phyloP scores from a whole-genome alignment of 1,284 basidiomycete genomes.

The Trametes polyzona region DNA sequence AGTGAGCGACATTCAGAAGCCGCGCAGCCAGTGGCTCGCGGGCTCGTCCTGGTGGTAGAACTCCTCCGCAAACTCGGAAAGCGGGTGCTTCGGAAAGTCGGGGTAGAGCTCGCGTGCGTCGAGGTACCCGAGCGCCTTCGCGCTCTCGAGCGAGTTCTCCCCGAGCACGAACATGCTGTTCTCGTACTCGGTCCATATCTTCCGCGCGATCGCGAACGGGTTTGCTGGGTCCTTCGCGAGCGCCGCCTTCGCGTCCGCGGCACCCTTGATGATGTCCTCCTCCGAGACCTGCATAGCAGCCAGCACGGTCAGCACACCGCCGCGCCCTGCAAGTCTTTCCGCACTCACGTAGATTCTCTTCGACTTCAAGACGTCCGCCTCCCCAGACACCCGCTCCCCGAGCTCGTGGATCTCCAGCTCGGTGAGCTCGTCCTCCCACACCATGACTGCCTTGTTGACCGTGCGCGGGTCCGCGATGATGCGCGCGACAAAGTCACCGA shows the following conservation, averaged over 20 bases:
- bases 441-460: constrained; percentile 31
- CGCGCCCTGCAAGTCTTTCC: neutral
- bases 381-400: constrained; percentile 20
- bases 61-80: constrained; percentile 26
- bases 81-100: constrained; percentile 17
- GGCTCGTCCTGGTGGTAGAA: constrained; percentile 22
- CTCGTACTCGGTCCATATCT: constrained; percentile 20
- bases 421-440: constrained; percentile 33
- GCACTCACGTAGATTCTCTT: constrained; percentile 13
- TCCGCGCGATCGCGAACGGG: neutral
- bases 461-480: constrained; percentile 33
- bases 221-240: neutral
- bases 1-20: too few species aligned
- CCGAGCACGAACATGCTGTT: constrained; percentile 27
- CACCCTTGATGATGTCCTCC: constrained; percentile 17
- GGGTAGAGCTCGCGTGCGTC: constrained; percentile 32
- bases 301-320: neutral
- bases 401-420: constrained; percentile 21
- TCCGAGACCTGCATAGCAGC: constrained; percentile 7
- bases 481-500: constrained; percentile 29
- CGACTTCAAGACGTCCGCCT: constrained; percentile 15
- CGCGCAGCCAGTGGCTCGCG: too few species aligned
- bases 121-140: constrained; percentile 28
- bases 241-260: neutral
- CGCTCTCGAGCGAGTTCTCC: constrained; percentile 28